Base-by-base conservation (phyloP, 495 filamentous ascomycete genomes). In the Talaromyces adpressus region DNA sequence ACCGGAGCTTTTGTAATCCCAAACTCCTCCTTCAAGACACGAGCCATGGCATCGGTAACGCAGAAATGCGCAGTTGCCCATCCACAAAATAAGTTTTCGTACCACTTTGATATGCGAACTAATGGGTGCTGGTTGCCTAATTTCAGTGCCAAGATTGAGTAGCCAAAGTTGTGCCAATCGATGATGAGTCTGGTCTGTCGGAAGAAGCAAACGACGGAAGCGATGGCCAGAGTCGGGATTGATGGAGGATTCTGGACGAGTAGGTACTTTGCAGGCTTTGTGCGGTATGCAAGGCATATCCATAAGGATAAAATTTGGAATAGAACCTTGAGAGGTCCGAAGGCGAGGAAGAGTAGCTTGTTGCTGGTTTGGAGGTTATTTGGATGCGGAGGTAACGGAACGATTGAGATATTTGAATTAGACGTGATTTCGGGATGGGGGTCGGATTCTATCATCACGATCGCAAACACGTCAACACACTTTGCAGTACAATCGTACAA, bases 161-260 rank as follows among this genome's bases (percentile, higher is more conserved):
- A 97, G 65, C 94, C 93, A 74, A 97, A 97, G 73, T 99, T 99
- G 78, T 99, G 94, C 94, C 94, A 99, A 75, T 99, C 94, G 62
- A 98, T 91, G 39, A 97, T 81, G 2, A 97, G 84, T 62, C 82
- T 82, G 25, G 90, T 93, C 63, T 91, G 87, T 47, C 95, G 90
- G 60, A 96, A 76, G 69, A 85, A 85, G 70, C 89, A 92, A 57
- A 90, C 77, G 9, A 92, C 61, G 12, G 85, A 78, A 3, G 92
- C 87, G 56, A 98, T 77, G 27, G 85, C 81, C 4, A 99, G 81
- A 1, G 91, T 94, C 4, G 94, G 94, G 66, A 99, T 97, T 1
- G 93, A 92, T 4, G 94, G 94, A 5, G 94, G 94, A 75, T 98
- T 99, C 80, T 98, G 90, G 16, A 96, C 88, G 9, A 97, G 81